These are phyloP conservation scores for Mortierella hygrophila DNA, from an alignment of 192 early-diverging fungal genomes.

Conservation along the genomic window DNA sequence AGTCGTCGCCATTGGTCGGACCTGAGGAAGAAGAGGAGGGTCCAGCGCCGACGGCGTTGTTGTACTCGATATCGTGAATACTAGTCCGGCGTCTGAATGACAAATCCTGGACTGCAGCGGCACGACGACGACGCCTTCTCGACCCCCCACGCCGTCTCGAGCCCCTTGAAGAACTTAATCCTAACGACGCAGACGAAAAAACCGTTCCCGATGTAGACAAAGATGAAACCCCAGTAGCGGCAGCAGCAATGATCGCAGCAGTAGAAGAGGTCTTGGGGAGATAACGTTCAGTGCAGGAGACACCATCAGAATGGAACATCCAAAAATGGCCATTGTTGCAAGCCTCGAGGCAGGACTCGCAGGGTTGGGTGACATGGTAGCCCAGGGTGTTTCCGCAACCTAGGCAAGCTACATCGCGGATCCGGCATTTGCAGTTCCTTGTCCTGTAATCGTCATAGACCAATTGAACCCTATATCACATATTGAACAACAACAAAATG, in stretches of 20 bases:
- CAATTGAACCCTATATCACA: constrained; percentile 69
- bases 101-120: not conserved
- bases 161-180: not conserved
- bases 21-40: not conserved
- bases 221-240: not conserved
- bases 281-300: constrained; percentile 43
- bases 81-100: constrained; percentile 28
- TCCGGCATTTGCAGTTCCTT: constrained; percentile 80
- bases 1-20: not conserved
- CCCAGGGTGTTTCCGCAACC: constrained; percentile 79
- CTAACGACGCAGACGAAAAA: constrained; percentile 13
- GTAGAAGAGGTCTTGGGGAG: constrained; percentile 28
- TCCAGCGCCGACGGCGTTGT: constrained; percentile 32
- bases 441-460: constrained; percentile 86
- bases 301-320: constrained; percentile 71
- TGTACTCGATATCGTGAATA: constrained; percentile 51
- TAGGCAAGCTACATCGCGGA: constrained; percentile 84
- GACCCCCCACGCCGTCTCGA: not conserved
- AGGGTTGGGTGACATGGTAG: constrained; percentile 84
- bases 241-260: not conserved
- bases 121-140: not conserved
- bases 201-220: not conserved
- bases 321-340: constrained; percentile 77
- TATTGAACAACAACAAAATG: not conserved
- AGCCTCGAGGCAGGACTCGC: constrained; percentile 62